These are phyloP conservation scores for Termitomyces eurrhizus DNA, from an alignment of 768 basidiomycete genomes.

Conservation along the genomic window DNA sequence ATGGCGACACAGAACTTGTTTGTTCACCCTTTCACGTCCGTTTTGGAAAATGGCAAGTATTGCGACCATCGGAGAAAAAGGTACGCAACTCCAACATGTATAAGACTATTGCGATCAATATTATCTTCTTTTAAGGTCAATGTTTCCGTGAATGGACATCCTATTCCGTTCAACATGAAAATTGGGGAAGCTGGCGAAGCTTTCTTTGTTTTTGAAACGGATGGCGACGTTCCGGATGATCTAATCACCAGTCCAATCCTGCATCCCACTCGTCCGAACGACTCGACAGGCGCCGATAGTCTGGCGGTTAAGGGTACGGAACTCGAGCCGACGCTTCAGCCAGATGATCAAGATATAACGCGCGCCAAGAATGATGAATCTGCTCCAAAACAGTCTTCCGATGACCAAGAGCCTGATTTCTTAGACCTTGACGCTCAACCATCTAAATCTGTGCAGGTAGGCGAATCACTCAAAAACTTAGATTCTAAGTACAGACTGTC, in stretches of 20 bases:
- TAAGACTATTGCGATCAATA: not conserved
- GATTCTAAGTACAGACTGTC: constrained; percentile 28
- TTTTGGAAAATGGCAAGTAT: constrained; percentile 96
- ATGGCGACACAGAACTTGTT: constrained; percentile 64
- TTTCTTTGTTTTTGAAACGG: constrained; percentile 98
- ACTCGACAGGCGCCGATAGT: constrained; percentile 30
- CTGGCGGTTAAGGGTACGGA: constrained; percentile 38
- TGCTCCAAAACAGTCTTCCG: constrained; percentile 10
- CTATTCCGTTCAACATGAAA: constrained; percentile 95
- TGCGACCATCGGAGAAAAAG: constrained; percentile 92
- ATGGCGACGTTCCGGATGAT: constrained; percentile 89
- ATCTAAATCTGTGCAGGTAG: constrained; percentile 17
- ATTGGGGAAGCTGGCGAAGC: constrained; percentile 98
- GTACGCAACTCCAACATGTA: constrained; percentile 30
- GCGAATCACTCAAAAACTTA: constrained; percentile 15
- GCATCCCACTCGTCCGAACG: constrained; percentile 52
- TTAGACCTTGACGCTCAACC: constrained; percentile 71
- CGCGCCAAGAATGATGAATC: constrained; percentile 9
- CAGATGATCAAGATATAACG: constrained; percentile 5
- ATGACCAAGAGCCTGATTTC: constrained; percentile 67
- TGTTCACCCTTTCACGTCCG: constrained; percentile 97
- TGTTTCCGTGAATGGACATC: constrained; percentile 80
- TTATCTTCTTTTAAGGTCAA: constrained; percentile 58
- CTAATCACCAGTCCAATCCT: constrained; percentile 93
- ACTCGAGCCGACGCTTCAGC: constrained; percentile 16